A percentile compares a stretch with the other conserved stretches of the same genome.
Evolutionary conservation across 208 protist species (phyloP).

Genomic region (Trypanosoma vivax): DNA sequence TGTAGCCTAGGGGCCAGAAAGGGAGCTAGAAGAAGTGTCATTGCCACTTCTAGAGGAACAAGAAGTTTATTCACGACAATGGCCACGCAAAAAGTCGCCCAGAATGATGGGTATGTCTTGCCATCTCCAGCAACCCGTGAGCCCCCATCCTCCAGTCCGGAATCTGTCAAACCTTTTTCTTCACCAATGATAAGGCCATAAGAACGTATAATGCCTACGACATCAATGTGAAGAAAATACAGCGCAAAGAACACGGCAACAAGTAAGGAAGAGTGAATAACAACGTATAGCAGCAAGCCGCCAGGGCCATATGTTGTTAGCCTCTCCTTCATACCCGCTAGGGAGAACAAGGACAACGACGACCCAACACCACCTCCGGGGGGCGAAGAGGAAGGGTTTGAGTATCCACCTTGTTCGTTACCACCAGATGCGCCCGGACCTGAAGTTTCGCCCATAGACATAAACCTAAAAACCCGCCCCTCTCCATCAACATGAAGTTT

Average conservation of each 20-base stretch:
- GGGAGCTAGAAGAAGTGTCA: constrained; percentile 61
- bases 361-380: background rate
- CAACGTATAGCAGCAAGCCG: constrained; percentile 72
- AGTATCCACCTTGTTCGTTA: background rate
- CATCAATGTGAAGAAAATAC: constrained; percentile 66
- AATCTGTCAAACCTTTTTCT: background rate
- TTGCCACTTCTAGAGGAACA: constrained; percentile 55
- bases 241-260: constrained; percentile 54
- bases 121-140: constrained; percentile 18
- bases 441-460: background rate
- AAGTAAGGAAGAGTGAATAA: constrained; percentile 60
- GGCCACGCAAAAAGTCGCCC: constrained; percentile 49
- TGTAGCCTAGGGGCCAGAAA: constrained; percentile 54
- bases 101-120: constrained; percentile 43
- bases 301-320: constrained; percentile 72
- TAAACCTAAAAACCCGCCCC: constrained; percentile 32
- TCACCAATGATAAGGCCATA: constrained; percentile 63
- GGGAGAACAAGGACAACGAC: no score
- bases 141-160: background rate
- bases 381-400: background rate
- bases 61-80: constrained; percentile 82
- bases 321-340: constrained; percentile 44
- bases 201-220: constrained; percentile 48
- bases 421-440: background rate
- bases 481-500: constrained; percentile 39